Base-by-base conservation (phyloP, 768 basidiomycete species). In the Tylopilus cervinicoccineus region DNA sequence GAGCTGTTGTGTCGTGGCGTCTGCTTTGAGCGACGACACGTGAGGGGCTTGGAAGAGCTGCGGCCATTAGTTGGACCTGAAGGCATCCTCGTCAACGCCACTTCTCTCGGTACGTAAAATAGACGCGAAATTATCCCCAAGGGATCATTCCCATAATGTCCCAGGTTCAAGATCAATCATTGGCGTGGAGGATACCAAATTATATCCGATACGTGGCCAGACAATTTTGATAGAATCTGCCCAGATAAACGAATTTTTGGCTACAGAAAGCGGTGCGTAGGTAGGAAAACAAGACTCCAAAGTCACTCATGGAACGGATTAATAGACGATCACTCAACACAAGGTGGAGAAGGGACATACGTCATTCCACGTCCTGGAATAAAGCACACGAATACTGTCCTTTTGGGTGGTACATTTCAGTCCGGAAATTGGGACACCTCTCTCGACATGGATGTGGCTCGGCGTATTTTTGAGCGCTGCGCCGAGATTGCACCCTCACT, bases 201-300 rank as follows among this genome's bases (percentile, higher is more conserved):
- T 93, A 20, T 81, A 79, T 61, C 90, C 93, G 1, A 77, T 93
- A 53, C 76, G 91, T 37, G 93, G 93, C 8, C 93, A 95, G 68
- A 85, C 88, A 0, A 81, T 93, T 9, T 64, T 93, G 16, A 73
- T 94, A 19, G 67, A 78, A 32, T 87, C 88, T 3, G 84, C 88
- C 0, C 76, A 77, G 69, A 70, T 89, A 38, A 43, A 69, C 37
- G 70, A 73, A 47, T 70, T 58, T 45, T 29, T 71, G 24, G 39
- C 44, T 56, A 56, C 50, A 23, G 38, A 59, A 10, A 26, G 43
- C 11, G 64, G 72, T 70, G 38, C 45, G 67, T 52, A 37, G 10
- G 4, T 29, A 37, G 17, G 31, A 14, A 19, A 26, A 38, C 16
- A 23, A 10, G 9, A 10, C 7, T 8, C 10, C 19, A 5, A 9